Evolutionary conservation across 2,329 filamentous ascomycete species (phyloP), one percentile per base, ranked within the genome.

Genomic region (Hymenoscyphus fructigenus): DNA sequence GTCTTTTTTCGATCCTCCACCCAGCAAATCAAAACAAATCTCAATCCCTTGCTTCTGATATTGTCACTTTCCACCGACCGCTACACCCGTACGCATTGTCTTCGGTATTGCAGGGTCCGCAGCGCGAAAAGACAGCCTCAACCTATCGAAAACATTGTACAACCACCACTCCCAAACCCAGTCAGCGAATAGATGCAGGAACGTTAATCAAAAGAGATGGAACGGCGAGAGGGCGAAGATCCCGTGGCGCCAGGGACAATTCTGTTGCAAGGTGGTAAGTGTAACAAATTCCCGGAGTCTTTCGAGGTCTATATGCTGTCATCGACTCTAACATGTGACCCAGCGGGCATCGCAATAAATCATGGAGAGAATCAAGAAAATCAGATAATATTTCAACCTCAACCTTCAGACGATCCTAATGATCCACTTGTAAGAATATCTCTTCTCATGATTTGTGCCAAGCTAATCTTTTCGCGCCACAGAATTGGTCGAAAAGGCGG

Each of bases 401-500:
- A 36, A 23, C 67, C 69, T 15, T 61, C 58, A 23, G 61, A 65
- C 3, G 63, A 69, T 57, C 63, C 63, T 2, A 70, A 70, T 60
- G 69, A 70, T 59, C 69, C 67, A 4, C 57, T 70, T 23, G 56
- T 63, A 44, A 59, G 56, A n/a, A 26, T 26, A 3, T 14, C 12
- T 14, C 47, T 23, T 20, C n/a, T 17, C 36, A 5, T 23, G 15
- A 20, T 23, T 60, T 53, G 17, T 15, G 29, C 20, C 12, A 56
- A 32, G 50, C 34, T 53, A 10, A 29, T 41, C 10, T 17, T 9
- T 41, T 50, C 17, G 34, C 15, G 28, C 26, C 12, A 23, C 29
- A 63, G 41, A 82, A 83, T 68, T 83, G 81, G 81, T 75, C 76
- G 17, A 76, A 69, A 57, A 63, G 67, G 57, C 76, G 79, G 23